phyloP scores from a whole-genome alignment of 306 rosid genomes.

The Parietaria judaica region DNA sequence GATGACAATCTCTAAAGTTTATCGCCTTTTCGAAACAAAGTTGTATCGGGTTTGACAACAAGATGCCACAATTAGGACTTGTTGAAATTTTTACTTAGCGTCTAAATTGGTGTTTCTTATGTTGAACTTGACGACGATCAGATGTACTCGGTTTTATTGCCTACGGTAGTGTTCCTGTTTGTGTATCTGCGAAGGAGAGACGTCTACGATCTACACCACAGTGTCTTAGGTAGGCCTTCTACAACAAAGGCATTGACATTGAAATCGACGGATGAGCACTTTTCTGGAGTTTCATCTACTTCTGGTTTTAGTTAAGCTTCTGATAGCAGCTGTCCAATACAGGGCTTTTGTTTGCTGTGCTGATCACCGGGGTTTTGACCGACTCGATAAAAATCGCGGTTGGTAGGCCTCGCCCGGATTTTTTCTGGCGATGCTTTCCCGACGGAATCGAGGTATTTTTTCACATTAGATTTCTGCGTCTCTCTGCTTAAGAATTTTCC shows the following conservation, averaged over 20 bases:
- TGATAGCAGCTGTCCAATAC: background rate
- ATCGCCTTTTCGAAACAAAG: too few species aligned
- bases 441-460: conserved; percentile 55
- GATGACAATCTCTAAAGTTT: too few species aligned
- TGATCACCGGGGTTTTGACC: conserved; percentile 72
- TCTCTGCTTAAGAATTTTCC: too few species aligned
- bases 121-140: conserved; percentile 19
- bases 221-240: conserved; percentile 53
- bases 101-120: too few species aligned
- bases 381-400: conserved; percentile 78
- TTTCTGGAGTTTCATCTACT: too few species aligned
- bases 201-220: conserved; percentile 87
- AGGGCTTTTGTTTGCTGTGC: conserved; percentile 74
- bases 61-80: too few species aligned
- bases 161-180: conserved; percentile 50
- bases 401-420: conserved; percentile 95
- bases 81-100: too few species aligned
- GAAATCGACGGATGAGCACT: too few species aligned
- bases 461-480: too few species aligned
- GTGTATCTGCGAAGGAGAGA: conserved; percentile 61
- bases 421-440: conserved; percentile 97
- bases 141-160: conserved; percentile 78
- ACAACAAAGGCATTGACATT: too few species aligned
- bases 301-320: background rate
- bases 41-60: too few species aligned